Conservation (phyloP, 2,329 filamentous ascomycete species). For the Neopestalotiopsis rosae region DNA sequence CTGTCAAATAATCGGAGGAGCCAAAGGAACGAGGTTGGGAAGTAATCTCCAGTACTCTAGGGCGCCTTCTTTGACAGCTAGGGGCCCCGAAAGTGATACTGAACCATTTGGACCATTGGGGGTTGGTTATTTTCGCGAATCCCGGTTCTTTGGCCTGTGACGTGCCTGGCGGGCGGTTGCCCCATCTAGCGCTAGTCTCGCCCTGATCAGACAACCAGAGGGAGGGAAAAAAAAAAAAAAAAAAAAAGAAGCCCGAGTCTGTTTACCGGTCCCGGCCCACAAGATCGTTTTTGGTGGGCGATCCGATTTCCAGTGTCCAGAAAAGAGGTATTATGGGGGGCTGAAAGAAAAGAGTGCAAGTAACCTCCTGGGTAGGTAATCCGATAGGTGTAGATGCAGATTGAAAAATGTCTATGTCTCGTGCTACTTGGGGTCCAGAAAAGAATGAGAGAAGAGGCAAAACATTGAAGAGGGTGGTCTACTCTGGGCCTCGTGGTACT, state of each 20-base stretch:
- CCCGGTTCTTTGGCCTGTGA: slow-evolving; percentile 10
- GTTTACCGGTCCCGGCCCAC: slow-evolving; percentile 4
- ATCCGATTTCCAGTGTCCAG: slow-evolving; percentile 2
- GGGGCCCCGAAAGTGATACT: neutral
- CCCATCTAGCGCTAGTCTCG: slow-evolving; percentile 18
- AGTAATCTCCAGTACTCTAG: neutral
- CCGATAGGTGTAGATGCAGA: neutral
- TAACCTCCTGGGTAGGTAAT: neutral
- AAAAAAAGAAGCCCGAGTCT: neutral
- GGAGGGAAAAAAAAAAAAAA: neutral
- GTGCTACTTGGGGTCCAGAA: neutral
- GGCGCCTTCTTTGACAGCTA: neutral
- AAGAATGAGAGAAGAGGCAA: neutral
- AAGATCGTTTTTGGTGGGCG: neutral
- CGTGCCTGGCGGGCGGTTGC: slow-evolving; percentile 4
- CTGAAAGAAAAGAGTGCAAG: neutral
- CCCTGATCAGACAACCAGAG: neutral
- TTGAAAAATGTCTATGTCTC: neutral
- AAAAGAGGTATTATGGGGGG: neutral
- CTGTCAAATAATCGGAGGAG: too few species aligned
- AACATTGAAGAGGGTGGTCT: neutral
- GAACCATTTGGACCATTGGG: neutral
- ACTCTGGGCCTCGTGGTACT: slow-evolving; percentile 16
- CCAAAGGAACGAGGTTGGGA: neutral
- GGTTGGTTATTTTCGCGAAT: neutral